These are phyloP conservation scores for Lachnellula occidentalis DNA, from an alignment of 2,329 filamentous ascomycete genomes.

Conservation along the genomic window DNA sequence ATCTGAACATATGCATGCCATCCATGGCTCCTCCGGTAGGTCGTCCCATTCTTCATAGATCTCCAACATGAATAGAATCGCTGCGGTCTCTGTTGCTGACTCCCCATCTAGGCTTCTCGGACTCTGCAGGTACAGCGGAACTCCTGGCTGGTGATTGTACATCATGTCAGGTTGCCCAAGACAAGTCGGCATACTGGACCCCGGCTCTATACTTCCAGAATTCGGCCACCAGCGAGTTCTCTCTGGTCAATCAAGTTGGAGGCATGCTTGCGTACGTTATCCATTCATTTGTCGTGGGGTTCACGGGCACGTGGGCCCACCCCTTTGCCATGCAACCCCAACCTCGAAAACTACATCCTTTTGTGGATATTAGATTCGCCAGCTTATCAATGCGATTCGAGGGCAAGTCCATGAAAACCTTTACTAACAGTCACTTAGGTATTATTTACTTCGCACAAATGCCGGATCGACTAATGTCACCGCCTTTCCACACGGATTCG, in stretches of 20 bases:
- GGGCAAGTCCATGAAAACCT: not conserved
- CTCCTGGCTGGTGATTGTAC: slow-evolving; percentile 59
- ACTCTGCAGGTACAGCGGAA: slow-evolving; percentile 49
- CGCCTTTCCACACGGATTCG: slow-evolving; percentile 72
- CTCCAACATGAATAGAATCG: not conserved
- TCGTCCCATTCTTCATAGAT: not conserved
- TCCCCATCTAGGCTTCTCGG: slow-evolving; percentile 53
- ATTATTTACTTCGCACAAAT: slow-evolving; percentile 72
- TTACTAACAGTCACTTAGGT: slow-evolving; percentile 43
- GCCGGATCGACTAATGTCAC: slow-evolving; percentile 52
- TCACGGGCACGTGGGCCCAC: no score
- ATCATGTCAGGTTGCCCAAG: slow-evolving; percentile 56
- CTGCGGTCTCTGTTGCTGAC: not conserved
- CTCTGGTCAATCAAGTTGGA: slow-evolving; percentile 68
- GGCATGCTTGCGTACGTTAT: slow-evolving; percentile 76
- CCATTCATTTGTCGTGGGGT: not conserved
- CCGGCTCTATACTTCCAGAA: slow-evolving; percentile 49
- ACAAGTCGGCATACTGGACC: slow-evolving; percentile 65
- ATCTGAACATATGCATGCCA: slow-evolving; percentile 64
- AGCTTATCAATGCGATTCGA: not conserved
- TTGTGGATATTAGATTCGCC: not conserved
- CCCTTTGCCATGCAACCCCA: no score
- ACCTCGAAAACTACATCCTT: no score
- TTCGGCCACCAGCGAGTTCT: slow-evolving; percentile 36
- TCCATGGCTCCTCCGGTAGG: slow-evolving; percentile 74